Conservation (phyloP, 192 early-diverging fungal species). For the Podila verticillata region DNA sequence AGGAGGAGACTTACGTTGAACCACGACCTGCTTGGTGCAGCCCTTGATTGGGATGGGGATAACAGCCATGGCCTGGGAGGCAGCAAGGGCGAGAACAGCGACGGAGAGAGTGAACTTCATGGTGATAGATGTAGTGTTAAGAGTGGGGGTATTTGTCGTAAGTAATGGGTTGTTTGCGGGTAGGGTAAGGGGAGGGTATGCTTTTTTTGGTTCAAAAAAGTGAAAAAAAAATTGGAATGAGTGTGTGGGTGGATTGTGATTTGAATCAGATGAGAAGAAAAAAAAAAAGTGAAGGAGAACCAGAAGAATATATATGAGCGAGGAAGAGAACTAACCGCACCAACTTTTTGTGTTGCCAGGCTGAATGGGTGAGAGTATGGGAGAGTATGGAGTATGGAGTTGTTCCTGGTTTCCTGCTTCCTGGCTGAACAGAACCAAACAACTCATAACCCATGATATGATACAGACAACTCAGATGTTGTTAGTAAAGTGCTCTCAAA, state of each 20-base stretch:
- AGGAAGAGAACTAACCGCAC: too few relatives aligned
- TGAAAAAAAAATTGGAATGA: slow-evolving; percentile 6
- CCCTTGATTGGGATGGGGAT: slow-evolving; percentile 16
- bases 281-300: background rate
- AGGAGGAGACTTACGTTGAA: slow-evolving; percentile 5
- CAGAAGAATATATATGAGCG: background rate
- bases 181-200: background rate
- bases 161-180: background rate
- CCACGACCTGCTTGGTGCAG: slow-evolving; percentile 19
- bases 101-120: slow-evolving; percentile 20
- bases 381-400: too few relatives aligned
- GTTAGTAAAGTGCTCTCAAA: too few relatives aligned
- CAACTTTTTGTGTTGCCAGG: too few relatives aligned
- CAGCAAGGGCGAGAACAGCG: slow-evolving; percentile 10
- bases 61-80: slow-evolving; percentile 21
- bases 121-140: background rate
- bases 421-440: too few relatives aligned
- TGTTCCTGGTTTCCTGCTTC: too few relatives aligned
- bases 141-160: background rate
- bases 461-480: too few relatives aligned
- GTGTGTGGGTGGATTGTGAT: background rate
- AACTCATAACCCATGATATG: too few relatives aligned
- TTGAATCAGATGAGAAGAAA: slow-evolving; percentile 5
- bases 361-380: too few relatives aligned
- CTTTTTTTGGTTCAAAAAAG: slow-evolving; percentile 9